Conservation (phyloP, 2,329 filamentous ascomycete species). For the Orbilia blumenaviensis region DNA sequence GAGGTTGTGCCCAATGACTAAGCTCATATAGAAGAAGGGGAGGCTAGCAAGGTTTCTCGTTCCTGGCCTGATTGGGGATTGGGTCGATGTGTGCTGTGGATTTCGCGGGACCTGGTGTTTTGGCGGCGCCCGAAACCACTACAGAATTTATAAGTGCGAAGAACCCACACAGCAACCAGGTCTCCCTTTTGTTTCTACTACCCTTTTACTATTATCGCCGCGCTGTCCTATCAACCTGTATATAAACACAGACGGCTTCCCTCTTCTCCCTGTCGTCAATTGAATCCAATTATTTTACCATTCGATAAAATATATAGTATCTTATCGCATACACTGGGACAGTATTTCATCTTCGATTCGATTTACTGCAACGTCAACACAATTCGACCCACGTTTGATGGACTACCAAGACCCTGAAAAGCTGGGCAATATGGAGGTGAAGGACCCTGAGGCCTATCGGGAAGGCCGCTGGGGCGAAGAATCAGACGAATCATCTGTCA, state of each 20-base stretch:
- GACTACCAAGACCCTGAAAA: slow-evolving; percentile 28
- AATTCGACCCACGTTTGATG: neutral
- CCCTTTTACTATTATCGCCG: neutral
- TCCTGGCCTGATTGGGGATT: slow-evolving; percentile 49
- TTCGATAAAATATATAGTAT: neutral
- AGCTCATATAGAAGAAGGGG: slow-evolving; percentile 23
- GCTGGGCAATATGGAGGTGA: slow-evolving; percentile 22
- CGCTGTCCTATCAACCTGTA: slow-evolving; percentile 3
- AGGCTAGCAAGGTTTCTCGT: neutral
- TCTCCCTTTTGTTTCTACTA: slow-evolving; percentile 2
- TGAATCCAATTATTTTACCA: neutral
- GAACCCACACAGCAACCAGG: neutral
- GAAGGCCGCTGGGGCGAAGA: slow-evolving; percentile 50
- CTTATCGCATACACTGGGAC: neutral
- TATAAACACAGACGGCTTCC: slow-evolving; percentile 7
- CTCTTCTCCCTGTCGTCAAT: neutral
- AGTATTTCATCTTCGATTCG: neutral
- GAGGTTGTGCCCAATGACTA: slow-evolving; percentile 54
- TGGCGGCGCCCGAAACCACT: slow-evolving; percentile 7
- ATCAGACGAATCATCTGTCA: slow-evolving; percentile 54
- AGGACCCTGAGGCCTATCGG: slow-evolving; percentile 14
- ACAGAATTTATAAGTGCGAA: slow-evolving; percentile 14
- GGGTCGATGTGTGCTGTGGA: slow-evolving; percentile 25
- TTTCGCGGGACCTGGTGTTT: slow-evolving; percentile 11
- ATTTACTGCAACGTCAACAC: slow-evolving; percentile 12